Percentiles rank a stretch among this genome's conserved stretches.
phyloP scores from a whole-genome alignment of 2,329 filamentous ascomycete species.

The Calonectria pseudoturangicola region DNA sequence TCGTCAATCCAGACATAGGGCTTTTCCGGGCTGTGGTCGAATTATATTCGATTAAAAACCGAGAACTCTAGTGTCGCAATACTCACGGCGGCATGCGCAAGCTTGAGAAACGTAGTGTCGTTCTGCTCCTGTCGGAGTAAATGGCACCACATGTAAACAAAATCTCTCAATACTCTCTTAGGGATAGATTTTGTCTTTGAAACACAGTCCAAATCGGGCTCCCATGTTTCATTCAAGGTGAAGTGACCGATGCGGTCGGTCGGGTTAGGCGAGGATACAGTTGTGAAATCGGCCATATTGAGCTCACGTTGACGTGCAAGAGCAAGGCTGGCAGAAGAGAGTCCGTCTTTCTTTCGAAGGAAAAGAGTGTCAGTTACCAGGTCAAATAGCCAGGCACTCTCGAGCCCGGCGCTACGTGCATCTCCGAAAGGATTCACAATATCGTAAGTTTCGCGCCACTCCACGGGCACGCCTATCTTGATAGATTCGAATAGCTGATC shows the following conservation, averaged over 20 bases:
- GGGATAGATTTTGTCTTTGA: slow-evolving; percentile 40
- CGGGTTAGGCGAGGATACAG: slow-evolving; percentile 15
- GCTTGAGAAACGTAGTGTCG: slow-evolving; percentile 41
- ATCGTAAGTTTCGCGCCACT: slow-evolving; percentile 46
- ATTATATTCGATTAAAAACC: neutral
- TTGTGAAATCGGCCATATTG: slow-evolving; percentile 41
- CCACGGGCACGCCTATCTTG: slow-evolving; percentile 22
- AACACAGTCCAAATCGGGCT: slow-evolving; percentile 29
- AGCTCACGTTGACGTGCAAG: slow-evolving; percentile 40
- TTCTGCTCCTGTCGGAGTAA: slow-evolving; percentile 45
- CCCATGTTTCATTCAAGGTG: slow-evolving; percentile 31
- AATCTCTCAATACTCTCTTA: slow-evolving; percentile 42
- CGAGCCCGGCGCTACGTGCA: slow-evolving; percentile 39
- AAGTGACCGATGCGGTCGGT: neutral
- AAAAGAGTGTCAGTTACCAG: slow-evolving; percentile 41
- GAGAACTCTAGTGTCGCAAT: slow-evolving; percentile 44
- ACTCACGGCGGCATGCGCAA: slow-evolving; percentile 46
- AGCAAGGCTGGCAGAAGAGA: slow-evolving; percentile 35
- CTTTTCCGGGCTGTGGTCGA: slow-evolving; percentile 21
- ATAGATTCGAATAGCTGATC: slow-evolving; percentile 4
- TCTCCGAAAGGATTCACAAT: slow-evolving; percentile 50
- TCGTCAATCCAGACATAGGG: slow-evolving; percentile 43
- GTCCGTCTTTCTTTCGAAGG: slow-evolving; percentile 42
- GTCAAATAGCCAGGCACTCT: slow-evolving; percentile 50
- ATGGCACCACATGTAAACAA: slow-evolving; percentile 49